These are phyloP conservation scores for Tolypocladium ovalisporum DNA, from an alignment of 2,329 filamentous ascomycete species.

Conservation along the genomic window DNA sequence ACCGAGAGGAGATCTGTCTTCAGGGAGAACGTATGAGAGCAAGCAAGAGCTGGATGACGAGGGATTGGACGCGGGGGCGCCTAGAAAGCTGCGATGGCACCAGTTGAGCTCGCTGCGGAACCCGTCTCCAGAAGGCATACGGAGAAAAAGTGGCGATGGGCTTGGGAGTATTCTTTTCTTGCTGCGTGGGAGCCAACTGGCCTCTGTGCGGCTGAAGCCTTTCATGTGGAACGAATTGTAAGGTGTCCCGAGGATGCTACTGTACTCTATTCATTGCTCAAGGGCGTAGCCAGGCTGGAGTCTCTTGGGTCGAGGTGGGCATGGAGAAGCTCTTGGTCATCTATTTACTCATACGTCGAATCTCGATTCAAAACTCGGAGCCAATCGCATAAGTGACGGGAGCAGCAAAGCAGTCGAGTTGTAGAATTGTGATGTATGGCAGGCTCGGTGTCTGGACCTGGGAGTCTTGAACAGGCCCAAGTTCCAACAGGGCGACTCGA, in stretches of 20 bases:
- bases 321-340: neutral
- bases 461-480: neutral
- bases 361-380: neutral
- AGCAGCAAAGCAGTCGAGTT: neutral
- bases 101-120: neutral
- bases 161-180: neutral
- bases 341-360: neutral
- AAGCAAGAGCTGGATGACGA: neutral
- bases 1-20: constrained; percentile 61
- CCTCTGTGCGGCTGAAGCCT: neutral
- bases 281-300: neutral
- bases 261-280: neutral
- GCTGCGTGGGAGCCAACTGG: neutral
- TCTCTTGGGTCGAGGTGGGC: neutral
- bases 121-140: neutral
- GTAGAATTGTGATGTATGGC: neutral
- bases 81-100: neutral
- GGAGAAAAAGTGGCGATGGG: neutral
- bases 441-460: neutral
- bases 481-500: too few relatives aligned
- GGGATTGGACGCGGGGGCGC: neutral
- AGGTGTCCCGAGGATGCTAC: neutral
- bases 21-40: constrained; percentile 50
- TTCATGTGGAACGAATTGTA: neutral
- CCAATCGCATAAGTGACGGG: neutral